phyloP scores from a whole-genome alignment of 2,329 filamentous ascomycete genomes.

The Thermoascus crustaceus region DNA sequence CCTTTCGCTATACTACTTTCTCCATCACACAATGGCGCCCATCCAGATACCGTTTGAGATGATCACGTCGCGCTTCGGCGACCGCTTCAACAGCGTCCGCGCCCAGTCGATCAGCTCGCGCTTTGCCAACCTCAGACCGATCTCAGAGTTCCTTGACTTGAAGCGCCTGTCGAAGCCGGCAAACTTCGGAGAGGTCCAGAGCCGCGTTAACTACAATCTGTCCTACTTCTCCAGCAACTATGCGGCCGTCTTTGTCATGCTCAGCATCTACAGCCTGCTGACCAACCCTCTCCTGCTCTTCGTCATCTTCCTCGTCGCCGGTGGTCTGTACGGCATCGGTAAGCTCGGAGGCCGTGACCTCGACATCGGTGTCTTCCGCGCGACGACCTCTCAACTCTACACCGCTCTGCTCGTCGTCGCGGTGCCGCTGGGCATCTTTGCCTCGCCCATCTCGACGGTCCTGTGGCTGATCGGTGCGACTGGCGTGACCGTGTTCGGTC shows the following conservation, averaged over 20 bases:
- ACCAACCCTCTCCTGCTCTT: conserved; percentile 83
- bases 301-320: conserved; percentile 79
- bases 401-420: conserved; percentile 75
- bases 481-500: conserved; percentile 86
- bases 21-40: conserved; percentile 59
- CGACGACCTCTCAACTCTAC: conserved; percentile 89
- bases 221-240: conserved; percentile 99
- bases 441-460: conserved; percentile 74
- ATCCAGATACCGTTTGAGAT: conserved; percentile 90
- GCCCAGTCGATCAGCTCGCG: conserved; percentile 69
- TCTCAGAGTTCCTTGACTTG: conserved; percentile 91
- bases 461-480: conserved; percentile 96
- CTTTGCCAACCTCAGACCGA: conserved; percentile 84
- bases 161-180: conserved; percentile 91
- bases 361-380: conserved; percentile 71
- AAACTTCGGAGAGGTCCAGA: conserved; percentile 85
- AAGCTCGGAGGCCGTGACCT: conserved; percentile 84
- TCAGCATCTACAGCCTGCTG: conserved; percentile 89
- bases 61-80: conserved; percentile 84
- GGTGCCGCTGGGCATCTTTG: conserved; percentile 75
- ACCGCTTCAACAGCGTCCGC: conserved; percentile 77
- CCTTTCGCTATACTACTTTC: too few relatives aligned
- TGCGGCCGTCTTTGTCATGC: conserved; percentile 84
- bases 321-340: conserved; percentile 83
- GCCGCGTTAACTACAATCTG: conserved; percentile 92